A percentile compares a stretch with the other conserved stretches of the same genome.
phyloP scores from a whole-genome alignment of 2,329 filamentous ascomycete species.

The Pestalotiopsis sp. region DNA sequence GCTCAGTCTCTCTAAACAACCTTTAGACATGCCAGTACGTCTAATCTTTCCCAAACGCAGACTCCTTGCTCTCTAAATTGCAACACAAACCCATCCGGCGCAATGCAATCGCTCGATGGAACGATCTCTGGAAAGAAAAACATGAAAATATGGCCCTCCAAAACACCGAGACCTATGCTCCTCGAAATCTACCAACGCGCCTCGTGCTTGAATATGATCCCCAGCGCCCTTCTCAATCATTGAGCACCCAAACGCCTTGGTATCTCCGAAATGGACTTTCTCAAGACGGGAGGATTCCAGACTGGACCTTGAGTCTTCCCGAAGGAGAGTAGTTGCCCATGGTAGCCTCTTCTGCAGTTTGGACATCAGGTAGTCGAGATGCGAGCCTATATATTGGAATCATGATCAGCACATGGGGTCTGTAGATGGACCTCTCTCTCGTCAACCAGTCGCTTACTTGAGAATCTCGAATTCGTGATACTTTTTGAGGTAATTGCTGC shows the following conservation, averaged over 20 bases:
- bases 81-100: background rate
- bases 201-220: background rate
- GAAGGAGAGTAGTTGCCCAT: background rate
- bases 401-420: slow-evolving; percentile 1
- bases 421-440: background rate
- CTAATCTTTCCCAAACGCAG: background rate
- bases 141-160: background rate
- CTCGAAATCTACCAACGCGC: background rate
- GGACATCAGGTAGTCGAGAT: background rate
- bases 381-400: background rate
- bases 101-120: background rate
- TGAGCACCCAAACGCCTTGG: background rate
- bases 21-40: background rate
- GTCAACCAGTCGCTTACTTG: slow-evolving; percentile 52
- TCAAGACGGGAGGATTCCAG: background rate
- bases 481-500: slow-evolving; percentile 66
- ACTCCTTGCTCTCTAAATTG: background rate
- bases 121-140: background rate
- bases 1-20: background rate
- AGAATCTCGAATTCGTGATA: slow-evolving; percentile 81
- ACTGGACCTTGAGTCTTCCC: background rate
- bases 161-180: background rate
- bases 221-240: background rate
- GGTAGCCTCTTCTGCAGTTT: background rate
- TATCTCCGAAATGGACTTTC: background rate